Evolutionary conservation across 257 asterid genomes (phyloP), one percentile per base, ranked within the genome.

Genomic region (Plantago ovata): DNA sequence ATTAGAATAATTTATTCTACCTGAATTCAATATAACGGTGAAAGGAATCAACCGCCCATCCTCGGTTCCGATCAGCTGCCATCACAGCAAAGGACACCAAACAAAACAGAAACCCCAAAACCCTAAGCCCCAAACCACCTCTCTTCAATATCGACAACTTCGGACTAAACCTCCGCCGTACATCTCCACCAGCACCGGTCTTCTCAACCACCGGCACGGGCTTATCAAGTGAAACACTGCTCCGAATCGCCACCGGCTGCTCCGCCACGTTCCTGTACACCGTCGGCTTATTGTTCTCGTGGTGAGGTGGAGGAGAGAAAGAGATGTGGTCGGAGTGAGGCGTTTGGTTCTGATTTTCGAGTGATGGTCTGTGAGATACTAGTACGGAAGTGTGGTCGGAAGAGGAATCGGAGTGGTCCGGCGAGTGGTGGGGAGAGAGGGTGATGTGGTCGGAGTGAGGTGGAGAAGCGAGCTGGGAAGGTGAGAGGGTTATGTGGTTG

Each of bases 41-140:
- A 43, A 81, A 84, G 1, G 94, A 84, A 74, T 84, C 94, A 38
- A 79, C 62, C 23, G 94, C 85, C 94, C 94, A 84, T 22, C 89
- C 94, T 42, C 60, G 76, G 64, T 77, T 73, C 69, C 81, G 74
- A 72, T 86, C 82, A 50, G 93, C 84, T 9, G 81, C 85, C 95
- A 86, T 75, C 3, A 86, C 85, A 18, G 94, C 77, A 57, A 81
- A 69, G 3, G 95, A 81, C 32, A 72, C 68, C 85, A 83, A 77
- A 61, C 93, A 77, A 67, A 75, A 79, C 69, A 86, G 32, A 48
- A 76, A 72, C 42, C 89, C 89, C 39, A 81, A 73, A 62, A 77
- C 60, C 74, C 95, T 73, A 53, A 81, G 79, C 44, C 93, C 89
- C 40, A 86, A 45, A 6, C 81, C 89, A 40, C 46, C 69, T 49